Evolutionary conservation across 495 filamentous ascomycete genomes (phyloP), one percentile per base, ranked within the genome.

Genomic region (Aspergillus sclerotiicarbonarius): DNA sequence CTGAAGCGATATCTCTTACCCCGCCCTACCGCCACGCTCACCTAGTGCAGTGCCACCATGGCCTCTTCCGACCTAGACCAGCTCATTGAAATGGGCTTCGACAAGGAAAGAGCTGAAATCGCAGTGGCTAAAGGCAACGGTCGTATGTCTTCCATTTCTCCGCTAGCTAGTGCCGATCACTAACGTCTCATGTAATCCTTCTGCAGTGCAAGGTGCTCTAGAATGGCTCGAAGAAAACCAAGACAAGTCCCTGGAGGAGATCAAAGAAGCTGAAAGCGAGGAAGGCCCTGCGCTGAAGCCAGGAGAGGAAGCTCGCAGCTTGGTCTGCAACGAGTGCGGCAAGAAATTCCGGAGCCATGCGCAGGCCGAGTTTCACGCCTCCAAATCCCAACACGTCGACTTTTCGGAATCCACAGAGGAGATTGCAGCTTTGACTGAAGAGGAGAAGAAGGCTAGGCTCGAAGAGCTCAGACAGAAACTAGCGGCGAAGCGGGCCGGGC

Each of bases 71-170:
- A 95, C 66, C 78, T 96, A 16, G 84, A 93, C 12, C 79, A 86
- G 64, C 87, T 98, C 67, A 68, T 95, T 63, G 92, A 95, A 54
- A 97, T 98, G 92, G 94, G 94, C 65, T 98, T 98, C 62, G 90
- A 96, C 58, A 80, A 84, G 65, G 84, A 89, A 60, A 81, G 87
- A 62, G 88, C 90, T 33, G 82, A 90, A 71, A 69, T 98, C 18
- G 94, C 95, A 33, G 79, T 95, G 53, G 86, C 90, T 67, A 88
- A 88, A 67, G 80, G 85, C 32, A 88, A 90, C 50, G 85, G 86
- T 51, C 68, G 92, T 92, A 71, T 75, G 89, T 80, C 18, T 52
- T 31, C 29, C 35, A 21, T 16, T 16, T 21, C 12, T 15, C 43
- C n/a, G 8, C 9, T 50, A n/a, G 31, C 35, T 33, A 29, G n/a